Base-by-base conservation (phyloP, 805 yeast species). In the Scheffersomyces amazonensis region DNA sequence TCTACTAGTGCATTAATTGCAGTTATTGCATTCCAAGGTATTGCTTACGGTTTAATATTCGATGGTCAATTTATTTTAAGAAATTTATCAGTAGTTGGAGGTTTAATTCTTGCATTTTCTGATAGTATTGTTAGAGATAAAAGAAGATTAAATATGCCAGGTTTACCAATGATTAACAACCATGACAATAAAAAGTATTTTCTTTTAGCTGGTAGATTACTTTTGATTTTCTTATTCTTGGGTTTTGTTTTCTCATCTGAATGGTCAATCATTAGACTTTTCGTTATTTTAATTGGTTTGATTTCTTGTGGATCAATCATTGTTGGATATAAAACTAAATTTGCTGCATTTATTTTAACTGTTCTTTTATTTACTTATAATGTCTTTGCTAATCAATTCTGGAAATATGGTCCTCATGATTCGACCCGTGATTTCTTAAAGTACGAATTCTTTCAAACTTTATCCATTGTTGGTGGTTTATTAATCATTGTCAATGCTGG, bases 391-490 rank as follows among this genome's bases (percentile, higher is more conserved):
- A 91, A 93, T 70, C 87, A 87, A 53, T 91, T 88, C 73, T 91
- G 99, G 99, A 69, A 78, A 38, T 76, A 81, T 70, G 76, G 78
- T 36, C 58, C 76, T 35, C 76, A 74, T 44, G 87, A 84, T 52
- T 79, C 91, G 23, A 78, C 81, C 63, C 81, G 96, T 55, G 99
- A 91, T 65, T 86, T 80, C 63, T 67, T 88, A 60, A 86, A 86
- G 63, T 93, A 90, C 62, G 98, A 90, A 64, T 87, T 86, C 62
- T 91, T 85, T 76, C 99, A 93, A 69, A 88, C 96, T 28, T 73
- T 91, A 58, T 84, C 95, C 41, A 91, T 91, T 58, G 90, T 91
- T 35, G 99, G 99, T 41, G 99, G 98, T 1, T 76, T 91, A 46
- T 67, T 91, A 44, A 70, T 93, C 49, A 87, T 93, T 44, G 96